These are phyloP conservation scores for Podaxis sp. DNA, from an alignment of 768 basidiomycete genomes.

Conservation along the genomic window DNA sequence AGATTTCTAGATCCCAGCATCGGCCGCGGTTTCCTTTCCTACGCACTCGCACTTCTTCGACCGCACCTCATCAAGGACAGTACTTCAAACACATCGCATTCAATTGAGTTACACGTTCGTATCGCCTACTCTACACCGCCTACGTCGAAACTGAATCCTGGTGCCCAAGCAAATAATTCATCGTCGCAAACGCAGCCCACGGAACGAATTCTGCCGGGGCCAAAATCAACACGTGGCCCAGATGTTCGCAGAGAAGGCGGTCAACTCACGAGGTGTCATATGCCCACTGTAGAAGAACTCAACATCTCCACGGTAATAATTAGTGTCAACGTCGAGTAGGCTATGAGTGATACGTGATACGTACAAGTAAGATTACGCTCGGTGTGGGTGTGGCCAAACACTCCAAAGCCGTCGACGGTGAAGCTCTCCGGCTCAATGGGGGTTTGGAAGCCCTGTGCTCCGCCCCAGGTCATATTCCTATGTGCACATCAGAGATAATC, in stretches of 20 bases:
- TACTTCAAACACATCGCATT: neutral
- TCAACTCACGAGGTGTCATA: constrained; percentile 4
- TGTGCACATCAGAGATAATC: neutral
- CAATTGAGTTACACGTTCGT: neutral
- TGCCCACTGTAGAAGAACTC: constrained; percentile 48
- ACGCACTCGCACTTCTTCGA: neutral
- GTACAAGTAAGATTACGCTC: constrained; percentile 65
- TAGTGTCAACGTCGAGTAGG: constrained; percentile 57
- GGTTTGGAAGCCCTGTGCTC: constrained; percentile 68
- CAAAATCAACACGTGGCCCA: constrained; percentile 15
- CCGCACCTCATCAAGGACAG: neutral
- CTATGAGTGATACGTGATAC: constrained; percentile 32
- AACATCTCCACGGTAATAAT: constrained; percentile 32
- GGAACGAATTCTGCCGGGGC: neutral
- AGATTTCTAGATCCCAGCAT: neutral
- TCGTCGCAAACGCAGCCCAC: constrained; percentile 64
- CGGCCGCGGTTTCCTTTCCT: constrained; percentile 1
- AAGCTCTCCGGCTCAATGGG: constrained; percentile 65
- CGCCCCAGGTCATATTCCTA: constrained; percentile 48
- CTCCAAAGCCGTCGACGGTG: constrained; percentile 65
- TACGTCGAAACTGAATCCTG: constrained; percentile 10
- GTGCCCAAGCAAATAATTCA: constrained; percentile 60
- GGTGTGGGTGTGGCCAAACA: constrained; percentile 59
- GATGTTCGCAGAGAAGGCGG: constrained; percentile 36
- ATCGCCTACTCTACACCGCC: neutral